These are phyloP conservation scores for Eremochloa ophiuroides DNA, from an alignment of 176 grass and related monocot genomes.

Conservation along the genomic window DNA sequence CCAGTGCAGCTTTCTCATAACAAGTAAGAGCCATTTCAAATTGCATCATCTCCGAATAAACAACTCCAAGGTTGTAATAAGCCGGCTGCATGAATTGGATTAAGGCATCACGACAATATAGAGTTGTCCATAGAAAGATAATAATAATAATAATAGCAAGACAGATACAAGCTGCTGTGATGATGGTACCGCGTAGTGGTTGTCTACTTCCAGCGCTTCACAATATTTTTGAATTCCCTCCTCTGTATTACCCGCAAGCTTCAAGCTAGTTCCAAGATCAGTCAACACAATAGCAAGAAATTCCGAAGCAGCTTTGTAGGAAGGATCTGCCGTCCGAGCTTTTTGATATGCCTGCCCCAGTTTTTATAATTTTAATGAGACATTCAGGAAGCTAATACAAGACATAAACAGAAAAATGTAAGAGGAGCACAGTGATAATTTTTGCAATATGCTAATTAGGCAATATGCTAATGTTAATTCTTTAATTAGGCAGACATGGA, in stretches of 20 bases:
- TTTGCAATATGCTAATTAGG: background rate
- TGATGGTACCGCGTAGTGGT: conserved; percentile 76
- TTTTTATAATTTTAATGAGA: conserved; percentile 19
- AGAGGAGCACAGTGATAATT: background rate
- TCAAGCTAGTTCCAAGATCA: conserved; percentile 96
- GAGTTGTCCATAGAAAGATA: conserved; percentile 2
- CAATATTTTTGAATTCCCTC: conserved; percentile 97
- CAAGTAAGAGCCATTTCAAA: conserved; percentile 94
- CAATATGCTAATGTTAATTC: background rate
- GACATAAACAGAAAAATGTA: too few species aligned
- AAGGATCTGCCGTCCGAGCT: conserved; percentile 73
- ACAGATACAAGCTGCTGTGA: conserved; percentile 18
- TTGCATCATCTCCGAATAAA: conserved; percentile 98
- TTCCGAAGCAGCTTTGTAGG: conserved; percentile 84
- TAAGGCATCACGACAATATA: conserved; percentile 8
- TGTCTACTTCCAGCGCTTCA: conserved; percentile 88
- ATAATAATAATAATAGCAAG: conserved; percentile 2
- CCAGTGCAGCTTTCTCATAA: conserved; percentile 95
- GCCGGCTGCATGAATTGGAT: conserved; percentile 65
- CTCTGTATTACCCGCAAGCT: conserved; percentile 89
- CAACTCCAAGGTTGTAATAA: conserved; percentile 99
- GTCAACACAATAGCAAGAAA: conserved; percentile 96
- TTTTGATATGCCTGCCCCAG: conserved; percentile 80
- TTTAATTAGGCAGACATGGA: background rate
- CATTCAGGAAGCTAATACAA: conserved; percentile 13